A percentile compares a stretch with the other conserved stretches of the same genome.
phyloP scores from a whole-genome alignment of 1,284 basidiomycete species.

The Rhodotorula sp. region DNA sequence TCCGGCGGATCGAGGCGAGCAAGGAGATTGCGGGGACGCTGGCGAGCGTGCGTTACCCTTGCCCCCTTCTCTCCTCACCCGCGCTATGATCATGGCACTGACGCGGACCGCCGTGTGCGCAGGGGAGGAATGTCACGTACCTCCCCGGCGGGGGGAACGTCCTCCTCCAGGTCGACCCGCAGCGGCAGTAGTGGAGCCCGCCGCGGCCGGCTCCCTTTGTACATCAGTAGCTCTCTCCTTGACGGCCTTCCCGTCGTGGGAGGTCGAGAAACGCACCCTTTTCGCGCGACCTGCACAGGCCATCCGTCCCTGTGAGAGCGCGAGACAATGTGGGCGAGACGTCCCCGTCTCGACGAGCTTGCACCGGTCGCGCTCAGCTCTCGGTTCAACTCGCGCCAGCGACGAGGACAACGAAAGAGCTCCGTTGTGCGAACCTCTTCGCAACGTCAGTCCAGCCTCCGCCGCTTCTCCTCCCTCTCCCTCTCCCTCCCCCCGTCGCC shows the following conservation, averaged over 20 bases:
- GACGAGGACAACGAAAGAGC: too few relatives aligned
- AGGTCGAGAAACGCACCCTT: too few relatives aligned
- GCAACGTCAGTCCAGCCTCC: background rate
- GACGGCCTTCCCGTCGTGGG: background rate
- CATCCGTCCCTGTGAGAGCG: too few relatives aligned
- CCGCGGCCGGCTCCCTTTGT: background rate
- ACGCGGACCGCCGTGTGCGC: background rate
- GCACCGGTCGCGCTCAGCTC: too few relatives aligned
- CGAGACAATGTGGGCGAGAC: too few relatives aligned
- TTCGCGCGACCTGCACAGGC: too few relatives aligned
- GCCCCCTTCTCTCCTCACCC: background rate
- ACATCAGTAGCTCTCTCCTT: background rate
- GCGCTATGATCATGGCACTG: background rate
- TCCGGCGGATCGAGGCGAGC: conserved; percentile 96
- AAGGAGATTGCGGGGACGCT: conserved; percentile 79
- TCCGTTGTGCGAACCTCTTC: too few relatives aligned
- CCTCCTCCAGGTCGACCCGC: conserved; percentile 25
- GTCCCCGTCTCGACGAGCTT: too few relatives aligned
- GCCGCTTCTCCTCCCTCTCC: conserved; percentile 22
- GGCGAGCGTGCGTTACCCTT: conserved; percentile 38
- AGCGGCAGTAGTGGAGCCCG: conserved; percentile 8
- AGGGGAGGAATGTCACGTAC: conserved; percentile 54
- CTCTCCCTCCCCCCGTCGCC: background rate
- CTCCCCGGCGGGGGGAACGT: conserved; percentile 50
- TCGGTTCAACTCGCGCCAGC: too few relatives aligned